Conservation (phyloP, 345 rosid species). For the Linum lewisii region DNA sequence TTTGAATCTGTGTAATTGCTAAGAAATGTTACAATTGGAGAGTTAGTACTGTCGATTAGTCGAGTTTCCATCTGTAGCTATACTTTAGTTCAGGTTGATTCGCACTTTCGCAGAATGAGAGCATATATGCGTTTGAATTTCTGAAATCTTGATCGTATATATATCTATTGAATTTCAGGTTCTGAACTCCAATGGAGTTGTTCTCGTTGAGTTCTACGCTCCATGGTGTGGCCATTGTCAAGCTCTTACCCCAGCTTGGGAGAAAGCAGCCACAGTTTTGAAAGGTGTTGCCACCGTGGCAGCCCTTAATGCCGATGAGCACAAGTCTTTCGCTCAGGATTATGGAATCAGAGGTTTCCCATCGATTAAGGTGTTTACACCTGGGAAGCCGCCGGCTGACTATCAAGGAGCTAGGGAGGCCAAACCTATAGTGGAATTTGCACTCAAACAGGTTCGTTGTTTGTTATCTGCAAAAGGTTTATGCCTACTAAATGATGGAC, state of each 20-base stretch:
- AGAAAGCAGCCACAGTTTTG: conserved; percentile 72
- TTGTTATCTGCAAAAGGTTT: neutral
- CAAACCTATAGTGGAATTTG: conserved; percentile 69
- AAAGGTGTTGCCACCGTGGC: conserved; percentile 92
- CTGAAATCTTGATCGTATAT: neutral
- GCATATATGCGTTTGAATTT: too few relatives aligned
- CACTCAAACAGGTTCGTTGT: conserved; percentile 53
- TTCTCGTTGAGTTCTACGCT: conserved; percentile 93
- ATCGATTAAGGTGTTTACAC: conserved; percentile 76
- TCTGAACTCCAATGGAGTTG: conserved; percentile 70
- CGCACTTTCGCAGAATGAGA: too few relatives aligned
- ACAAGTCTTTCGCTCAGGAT: conserved; percentile 91
- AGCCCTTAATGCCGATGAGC: conserved; percentile 94
- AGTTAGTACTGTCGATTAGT: neutral
- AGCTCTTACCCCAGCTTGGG: conserved; percentile 91
- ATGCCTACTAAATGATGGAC: neutral
- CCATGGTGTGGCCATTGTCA: conserved; percentile 99
- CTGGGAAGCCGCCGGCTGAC: conserved; percentile 82
- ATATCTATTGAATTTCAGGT: conserved; percentile 37
- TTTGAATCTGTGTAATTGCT: too few relatives aligned
- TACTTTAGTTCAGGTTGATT: too few relatives aligned
- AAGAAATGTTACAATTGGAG: neutral
- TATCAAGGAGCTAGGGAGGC: conserved; percentile 94
- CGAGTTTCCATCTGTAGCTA: too few relatives aligned
- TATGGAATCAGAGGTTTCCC: conserved; percentile 91